Base-by-base conservation (phyloP, 2,329 filamentous ascomycete genomes). In the Chrysosporium queenslandicum region DNA sequence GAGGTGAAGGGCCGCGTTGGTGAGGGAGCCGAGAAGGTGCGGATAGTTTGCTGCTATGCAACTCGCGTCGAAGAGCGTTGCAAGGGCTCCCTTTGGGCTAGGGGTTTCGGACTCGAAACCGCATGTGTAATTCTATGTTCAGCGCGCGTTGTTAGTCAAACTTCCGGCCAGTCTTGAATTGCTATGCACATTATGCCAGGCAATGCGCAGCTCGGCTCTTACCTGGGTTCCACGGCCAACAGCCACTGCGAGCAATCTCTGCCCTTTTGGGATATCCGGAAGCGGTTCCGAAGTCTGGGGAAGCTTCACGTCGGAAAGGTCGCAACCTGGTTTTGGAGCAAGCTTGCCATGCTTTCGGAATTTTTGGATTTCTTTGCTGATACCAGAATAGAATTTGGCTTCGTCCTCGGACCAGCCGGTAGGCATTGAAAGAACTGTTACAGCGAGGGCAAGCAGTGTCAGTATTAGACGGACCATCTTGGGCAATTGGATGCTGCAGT, bases 41-140 rank as follows among this genome's bases (percentile, higher is more conserved):
- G 87, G 83, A 61, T 82, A 82, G 59, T 79, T 74, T 39, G 85
- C 77, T 5, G 85, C 85, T 30, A 91, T 69, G 71, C 91, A 96
- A 60, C 82, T 86, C 54, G 83, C 86, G 70, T 96, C 89, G 81
- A 86, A 96, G 61, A 97, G 86, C 1, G 80, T 83, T 51, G 91
- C 91, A 0, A 87, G 65, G 50, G 91, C 91, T 57, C 91, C 91
- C 46, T 75, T 68, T 16, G 82, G 75, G 8, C 73, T 74, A 12
- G 91, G 90, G 0, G 71, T 71, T 0, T 80, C 77, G 2, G 77
- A 78, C 1, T 78, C 65, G 60, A 85, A 78, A 54, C 79, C 74
- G 75, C 91, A 96, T 48, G 87, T 94, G 75, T 96, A 97, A 77
- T 96, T 96, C 72, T 96, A 36, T 47, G 21, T 18, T 12, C 27